Conservation (phyloP, 768 basidiomycete genomes). For the Pulveroboletus sp. region DNA sequence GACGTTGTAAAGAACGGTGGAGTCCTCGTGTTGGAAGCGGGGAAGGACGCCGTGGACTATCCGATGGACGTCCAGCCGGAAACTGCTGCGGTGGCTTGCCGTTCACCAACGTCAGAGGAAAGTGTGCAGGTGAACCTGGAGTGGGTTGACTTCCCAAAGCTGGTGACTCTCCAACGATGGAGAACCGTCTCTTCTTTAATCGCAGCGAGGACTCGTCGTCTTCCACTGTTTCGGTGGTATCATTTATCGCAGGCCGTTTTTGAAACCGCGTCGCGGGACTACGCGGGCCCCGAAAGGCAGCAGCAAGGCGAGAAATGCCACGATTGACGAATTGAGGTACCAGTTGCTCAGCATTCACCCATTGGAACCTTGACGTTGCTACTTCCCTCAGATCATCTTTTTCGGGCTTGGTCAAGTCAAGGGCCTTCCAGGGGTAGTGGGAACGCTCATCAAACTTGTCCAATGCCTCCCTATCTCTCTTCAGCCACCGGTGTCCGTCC, state of each 20-base stretch:
- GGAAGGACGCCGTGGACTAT: neutral
- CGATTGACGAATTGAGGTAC: constrained; percentile 23
- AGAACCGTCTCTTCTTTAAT: constrained; percentile 26
- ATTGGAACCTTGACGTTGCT: constrained; percentile 26
- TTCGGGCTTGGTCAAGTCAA: constrained; percentile 21
- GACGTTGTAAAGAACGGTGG: constrained; percentile 23
- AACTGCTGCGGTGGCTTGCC: constrained; percentile 31
- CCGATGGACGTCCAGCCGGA: constrained; percentile 21
- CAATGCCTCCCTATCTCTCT: constrained; percentile 24
- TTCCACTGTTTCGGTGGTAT: constrained; percentile 8
- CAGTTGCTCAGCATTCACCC: constrained; percentile 30
- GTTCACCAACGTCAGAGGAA: constrained; percentile 22
- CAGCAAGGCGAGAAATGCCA: constrained; percentile 16
- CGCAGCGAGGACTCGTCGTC: constrained; percentile 14
- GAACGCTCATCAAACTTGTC: constrained; percentile 22
- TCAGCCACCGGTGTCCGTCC: constrained; percentile 23
- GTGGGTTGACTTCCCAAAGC: constrained; percentile 2
- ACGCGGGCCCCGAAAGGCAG: constrained; percentile 11
- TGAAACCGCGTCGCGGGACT: constrained; percentile 7
- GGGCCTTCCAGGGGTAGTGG: constrained; percentile 26
- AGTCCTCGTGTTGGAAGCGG: constrained; percentile 10
- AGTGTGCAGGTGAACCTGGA: constrained; percentile 1
- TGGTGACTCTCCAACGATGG: neutral
- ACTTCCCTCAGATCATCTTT: constrained; percentile 25
- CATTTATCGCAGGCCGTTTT: constrained; percentile 19